These are phyloP conservation scores for Neoboletus subvelutipes DNA, from an alignment of 768 basidiomycete species.

Conservation along the genomic window DNA sequence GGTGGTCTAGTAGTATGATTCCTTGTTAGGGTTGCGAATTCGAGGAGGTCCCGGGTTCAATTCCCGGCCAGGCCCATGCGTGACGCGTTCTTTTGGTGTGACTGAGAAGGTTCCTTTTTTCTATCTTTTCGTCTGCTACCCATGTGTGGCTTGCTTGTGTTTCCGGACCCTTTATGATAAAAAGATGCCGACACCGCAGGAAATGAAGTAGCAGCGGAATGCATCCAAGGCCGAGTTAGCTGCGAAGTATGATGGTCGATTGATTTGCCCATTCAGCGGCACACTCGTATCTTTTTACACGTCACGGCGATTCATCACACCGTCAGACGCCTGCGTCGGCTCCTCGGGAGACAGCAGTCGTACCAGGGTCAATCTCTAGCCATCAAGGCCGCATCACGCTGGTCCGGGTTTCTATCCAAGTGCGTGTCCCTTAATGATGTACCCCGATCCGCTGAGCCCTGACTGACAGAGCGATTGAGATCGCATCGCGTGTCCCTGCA, in stretches of 20 bases:
- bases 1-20: constrained; percentile 68
- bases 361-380: constrained; percentile 31
- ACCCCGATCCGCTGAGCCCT: constrained; percentile 12
- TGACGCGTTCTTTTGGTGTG: constrained; percentile 6
- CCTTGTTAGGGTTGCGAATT: constrained; percentile 50
- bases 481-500: background rate
- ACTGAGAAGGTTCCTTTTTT: background rate
- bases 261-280: constrained; percentile 18
- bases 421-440: constrained; percentile 7
- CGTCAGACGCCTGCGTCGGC: constrained; percentile 40
- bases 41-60: constrained; percentile 89
- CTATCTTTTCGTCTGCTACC: background rate
- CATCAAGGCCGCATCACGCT: constrained; percentile 38
- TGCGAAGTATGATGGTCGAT: constrained; percentile 19
- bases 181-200: constrained; percentile 33
- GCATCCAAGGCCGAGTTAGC: constrained; percentile 6
- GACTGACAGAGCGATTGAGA: constrained; percentile 4
- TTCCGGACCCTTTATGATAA: constrained; percentile 10
- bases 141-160: background rate
- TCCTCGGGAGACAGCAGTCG: constrained; percentile 30
- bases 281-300: constrained; percentile 39
- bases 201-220: constrained; percentile 29
- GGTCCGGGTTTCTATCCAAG: constrained; percentile 10
- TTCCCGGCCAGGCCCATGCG: constrained; percentile 68
- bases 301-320: constrained; percentile 40